Conservation (phyloP, 2,329 filamentous ascomycete genomes). For the Aspergillus hortae region DNA sequence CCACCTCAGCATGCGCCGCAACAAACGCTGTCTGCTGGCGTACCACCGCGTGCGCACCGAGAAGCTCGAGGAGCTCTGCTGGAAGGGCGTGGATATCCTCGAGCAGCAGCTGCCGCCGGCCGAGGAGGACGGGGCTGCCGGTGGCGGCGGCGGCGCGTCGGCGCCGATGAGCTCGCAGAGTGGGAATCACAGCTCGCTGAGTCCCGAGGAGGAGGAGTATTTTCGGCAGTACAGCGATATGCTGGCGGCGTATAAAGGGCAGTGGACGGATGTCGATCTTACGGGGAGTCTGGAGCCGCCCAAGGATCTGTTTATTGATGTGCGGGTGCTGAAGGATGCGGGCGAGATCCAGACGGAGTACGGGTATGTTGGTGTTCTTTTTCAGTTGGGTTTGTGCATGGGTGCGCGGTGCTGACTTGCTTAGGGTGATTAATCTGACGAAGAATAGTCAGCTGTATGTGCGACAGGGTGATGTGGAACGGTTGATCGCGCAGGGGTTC, state of each 20-base stretch:
- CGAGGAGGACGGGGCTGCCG: constrained; percentile 33
- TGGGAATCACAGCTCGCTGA: constrained; percentile 66
- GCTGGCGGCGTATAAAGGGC: constrained; percentile 92
- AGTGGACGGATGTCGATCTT: constrained; percentile 96
- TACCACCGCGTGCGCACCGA: constrained; percentile 90
- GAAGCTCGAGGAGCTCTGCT: constrained; percentile 89
- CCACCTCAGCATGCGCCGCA: constrained; percentile 89
- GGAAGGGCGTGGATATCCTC: constrained; percentile 80
- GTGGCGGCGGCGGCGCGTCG: constrained; percentile 20
- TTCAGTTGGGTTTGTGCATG: not conserved
- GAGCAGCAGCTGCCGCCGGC: constrained; percentile 61
- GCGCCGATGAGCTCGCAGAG: constrained; percentile 44
- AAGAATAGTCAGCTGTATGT: constrained; percentile 99
- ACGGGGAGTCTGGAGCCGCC: constrained; percentile 92
- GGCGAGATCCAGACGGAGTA: constrained; percentile 99
- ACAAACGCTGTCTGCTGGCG: constrained; percentile 91
- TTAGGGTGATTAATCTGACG: constrained; percentile 86
- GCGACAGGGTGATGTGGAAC: constrained; percentile 89
- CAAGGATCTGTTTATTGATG: constrained; percentile 94
- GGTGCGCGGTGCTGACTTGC: not conserved
- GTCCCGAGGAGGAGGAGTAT: constrained; percentile 95
- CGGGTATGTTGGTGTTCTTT: constrained; percentile 59
- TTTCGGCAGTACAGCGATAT: constrained; percentile 88
- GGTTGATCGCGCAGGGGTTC: constrained; percentile 90
- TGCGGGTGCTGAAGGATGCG: constrained; percentile 90